Percentiles rank a stretch among this genome's conserved stretches.
Evolutionary conservation across 73 alveolate species (phyloP).

Genomic region (Paramecium sexaurelia): DNA sequence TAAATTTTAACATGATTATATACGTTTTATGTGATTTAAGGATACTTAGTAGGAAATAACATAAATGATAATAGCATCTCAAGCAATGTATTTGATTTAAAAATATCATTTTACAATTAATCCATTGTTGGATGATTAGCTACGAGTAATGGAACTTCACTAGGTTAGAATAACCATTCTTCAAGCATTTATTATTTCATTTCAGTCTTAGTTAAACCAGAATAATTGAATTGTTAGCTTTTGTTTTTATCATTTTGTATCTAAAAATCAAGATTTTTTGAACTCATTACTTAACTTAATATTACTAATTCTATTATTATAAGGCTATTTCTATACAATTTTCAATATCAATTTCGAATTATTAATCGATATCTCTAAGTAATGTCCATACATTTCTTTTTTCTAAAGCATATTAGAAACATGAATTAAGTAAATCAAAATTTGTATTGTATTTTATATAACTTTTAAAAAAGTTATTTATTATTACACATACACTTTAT

Average conservation of each 20-base stretch:
- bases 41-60: neutral
- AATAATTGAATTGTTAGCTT: neutral
- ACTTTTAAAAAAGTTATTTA: constrained; percentile 6
- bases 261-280: neutral
- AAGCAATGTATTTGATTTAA: neutral
- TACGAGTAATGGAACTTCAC: constrained; percentile 17
- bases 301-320: neutral
- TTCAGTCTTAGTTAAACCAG: neutral
- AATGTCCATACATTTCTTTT: neutral
- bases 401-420: neutral
- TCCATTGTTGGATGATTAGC: neutral
- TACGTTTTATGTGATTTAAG: neutral
- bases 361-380: neutral
- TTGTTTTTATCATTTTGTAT: neutral
- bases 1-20: neutral
- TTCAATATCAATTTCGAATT: constrained; percentile 25
- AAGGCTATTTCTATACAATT: neutral
- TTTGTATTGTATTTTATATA: neutral
- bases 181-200: constrained; percentile 37
- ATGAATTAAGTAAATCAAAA: constrained; percentile 31
- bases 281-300: neutral
- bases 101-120: neutral
- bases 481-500: neutral
- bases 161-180: constrained; percentile 37
- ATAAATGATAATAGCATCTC: constrained; percentile 11